Conservation (phyloP, 1,284 basidiomycete genomes). For the Gymnopus androsaceus region DNA sequence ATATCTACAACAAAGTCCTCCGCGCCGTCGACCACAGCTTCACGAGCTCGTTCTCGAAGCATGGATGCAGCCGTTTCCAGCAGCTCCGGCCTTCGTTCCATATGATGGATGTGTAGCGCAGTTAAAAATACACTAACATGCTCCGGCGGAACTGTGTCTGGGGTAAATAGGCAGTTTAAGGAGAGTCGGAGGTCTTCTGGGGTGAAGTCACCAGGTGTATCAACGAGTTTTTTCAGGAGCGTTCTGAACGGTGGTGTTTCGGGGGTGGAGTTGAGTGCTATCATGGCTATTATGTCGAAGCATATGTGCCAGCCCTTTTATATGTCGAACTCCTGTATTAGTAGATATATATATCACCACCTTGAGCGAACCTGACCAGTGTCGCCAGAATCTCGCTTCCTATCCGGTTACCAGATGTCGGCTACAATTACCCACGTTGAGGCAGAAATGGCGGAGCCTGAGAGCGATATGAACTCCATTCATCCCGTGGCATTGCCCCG, state of each 20-base stretch:
- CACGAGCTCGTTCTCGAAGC: conserved; percentile 67
- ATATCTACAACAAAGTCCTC: conserved; percentile 74
- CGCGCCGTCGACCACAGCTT: conserved; percentile 56
- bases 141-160: conserved; percentile 59
- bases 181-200: conserved; percentile 70
- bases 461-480: too few species aligned
- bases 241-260: conserved; percentile 72
- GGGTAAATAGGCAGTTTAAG: conserved; percentile 75
- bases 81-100: conserved; percentile 75
- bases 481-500: too few species aligned
- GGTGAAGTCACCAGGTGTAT: conserved; percentile 75
- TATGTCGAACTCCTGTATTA: neutral
- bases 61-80: conserved; percentile 78
- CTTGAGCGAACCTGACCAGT: too few species aligned
- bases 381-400: too few species aligned
- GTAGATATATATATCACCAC: too few species aligned
- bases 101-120: conserved; percentile 74
- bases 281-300: neutral
- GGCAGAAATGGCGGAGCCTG: too few species aligned
- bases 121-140: conserved; percentile 86
- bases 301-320: neutral
- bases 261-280: conserved; percentile 9
- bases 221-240: conserved; percentile 74
- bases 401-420: too few species aligned
- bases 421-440: too few species aligned